phyloP scores from a whole-genome alignment of 768 basidiomycete genomes.

The Strobilomyces confusus region DNA sequence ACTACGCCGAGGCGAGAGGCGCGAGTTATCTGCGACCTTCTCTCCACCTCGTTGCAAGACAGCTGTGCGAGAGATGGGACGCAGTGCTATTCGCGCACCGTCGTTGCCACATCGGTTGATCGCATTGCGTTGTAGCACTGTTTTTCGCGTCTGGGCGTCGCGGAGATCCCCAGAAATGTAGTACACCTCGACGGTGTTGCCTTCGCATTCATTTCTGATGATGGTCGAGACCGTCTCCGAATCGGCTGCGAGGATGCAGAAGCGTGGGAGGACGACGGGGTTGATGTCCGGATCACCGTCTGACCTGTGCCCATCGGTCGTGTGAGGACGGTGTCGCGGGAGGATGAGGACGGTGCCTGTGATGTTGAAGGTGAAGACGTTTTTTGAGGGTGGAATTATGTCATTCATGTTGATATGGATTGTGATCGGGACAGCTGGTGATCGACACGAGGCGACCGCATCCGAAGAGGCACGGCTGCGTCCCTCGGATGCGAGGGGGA shows the following conservation, averaged over 20 bases:
- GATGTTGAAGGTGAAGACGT: slow-evolving; percentile 61
- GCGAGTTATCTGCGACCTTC: slow-evolving; percentile 17
- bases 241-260: slow-evolving; percentile 67
- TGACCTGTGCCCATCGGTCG: slow-evolving; percentile 20
- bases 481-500: slow-evolving; percentile 30
- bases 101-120: slow-evolving; percentile 59
- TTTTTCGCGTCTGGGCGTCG: slow-evolving; percentile 60
- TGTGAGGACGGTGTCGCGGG: slow-evolving; percentile 34
- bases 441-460: slow-evolving; percentile 22
- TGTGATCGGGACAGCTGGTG: slow-evolving; percentile 63
- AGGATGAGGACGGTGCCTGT: slow-evolving; percentile 62
- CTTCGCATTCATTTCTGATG: slow-evolving; percentile 58
- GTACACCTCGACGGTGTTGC: slow-evolving; percentile 56
- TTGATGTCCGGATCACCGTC: slow-evolving; percentile 38
- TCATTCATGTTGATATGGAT: slow-evolving; percentile 81
- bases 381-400: slow-evolving; percentile 59
- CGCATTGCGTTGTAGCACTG: slow-evolving; percentile 57
- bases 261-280: slow-evolving; percentile 61
- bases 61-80: slow-evolving; percentile 32
- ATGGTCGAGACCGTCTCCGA: slow-evolving; percentile 52
- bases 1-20: slow-evolving; percentile 19
- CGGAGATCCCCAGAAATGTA: slow-evolving; percentile 52
- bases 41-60: slow-evolving; percentile 20
- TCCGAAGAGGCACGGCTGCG: slow-evolving; percentile 39
- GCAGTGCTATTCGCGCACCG: slow-evolving; percentile 56